A percentile compares a stretch with the other conserved stretches of the same genome.
Evolutionary conservation across 257 asterid species (phyloP).

Genomic region (Eustoma russellianum): DNA sequence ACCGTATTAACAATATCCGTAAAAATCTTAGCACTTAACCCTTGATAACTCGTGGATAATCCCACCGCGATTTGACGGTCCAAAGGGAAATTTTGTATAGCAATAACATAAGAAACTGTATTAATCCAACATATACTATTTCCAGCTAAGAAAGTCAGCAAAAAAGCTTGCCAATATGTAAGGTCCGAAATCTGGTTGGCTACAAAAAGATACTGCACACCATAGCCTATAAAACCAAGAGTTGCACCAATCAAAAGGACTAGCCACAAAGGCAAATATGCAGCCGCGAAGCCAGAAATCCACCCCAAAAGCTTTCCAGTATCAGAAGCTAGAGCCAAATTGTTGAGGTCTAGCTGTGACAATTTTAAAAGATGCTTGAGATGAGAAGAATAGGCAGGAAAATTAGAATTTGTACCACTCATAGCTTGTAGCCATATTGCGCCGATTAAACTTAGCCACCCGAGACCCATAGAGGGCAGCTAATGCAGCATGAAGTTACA

Average conservation of each 20-base stretch:
- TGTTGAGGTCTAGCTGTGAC: slow-evolving; percentile 66
- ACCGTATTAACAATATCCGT: slow-evolving; percentile 32
- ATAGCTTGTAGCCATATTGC: slow-evolving; percentile 66
- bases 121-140: slow-evolving; percentile 79
- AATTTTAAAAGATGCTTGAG: slow-evolving; percentile 44
- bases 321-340: slow-evolving; percentile 75
- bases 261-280: slow-evolving; percentile 51
- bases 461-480: slow-evolving; percentile 30
- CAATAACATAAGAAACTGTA: slow-evolving; percentile 47
- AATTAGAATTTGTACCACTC: slow-evolving; percentile 70
- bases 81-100: slow-evolving; percentile 54
- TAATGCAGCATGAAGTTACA: too few relatives aligned
- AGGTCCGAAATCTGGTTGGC: slow-evolving; percentile 15
- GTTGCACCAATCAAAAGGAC: slow-evolving; percentile 57
- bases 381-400: slow-evolving; percentile 69
- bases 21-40: slow-evolving; percentile 53
- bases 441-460: slow-evolving; percentile 65
- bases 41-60: slow-evolving; percentile 59
- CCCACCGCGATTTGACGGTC: slow-evolving; percentile 68
- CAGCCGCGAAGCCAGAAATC: slow-evolving; percentile 65
- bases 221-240: slow-evolving; percentile 65
- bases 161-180: slow-evolving; percentile 38
- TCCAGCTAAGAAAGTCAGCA: slow-evolving; percentile 59
- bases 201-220: slow-evolving; percentile 58
- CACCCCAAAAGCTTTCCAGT: slow-evolving; percentile 84